phyloP scores from a whole-genome alignment of 2,329 filamentous ascomycete genomes.

The Chrysoporthe puriensis region DNA sequence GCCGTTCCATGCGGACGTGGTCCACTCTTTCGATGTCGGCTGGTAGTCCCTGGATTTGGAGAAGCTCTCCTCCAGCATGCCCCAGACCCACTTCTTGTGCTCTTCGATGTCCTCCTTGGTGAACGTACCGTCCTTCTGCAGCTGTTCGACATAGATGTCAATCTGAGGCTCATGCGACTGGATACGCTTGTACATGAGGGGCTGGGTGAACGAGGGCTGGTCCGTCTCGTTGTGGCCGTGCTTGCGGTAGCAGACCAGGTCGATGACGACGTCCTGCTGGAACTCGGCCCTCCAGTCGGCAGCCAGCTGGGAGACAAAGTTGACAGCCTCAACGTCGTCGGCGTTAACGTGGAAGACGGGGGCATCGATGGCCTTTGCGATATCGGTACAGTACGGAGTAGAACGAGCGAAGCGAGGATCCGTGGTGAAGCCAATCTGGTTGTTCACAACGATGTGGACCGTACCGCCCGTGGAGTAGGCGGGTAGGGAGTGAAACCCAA shows the following conservation, averaged over 20 bases:
- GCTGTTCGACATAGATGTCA: conserved; percentile 88
- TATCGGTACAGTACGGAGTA: conserved; percentile 98
- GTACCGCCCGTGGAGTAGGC: conserved; percentile 97
- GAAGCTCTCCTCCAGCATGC: conserved; percentile 98
- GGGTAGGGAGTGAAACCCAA: conserved; percentile 94
- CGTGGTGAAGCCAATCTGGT: conserved; percentile 99
- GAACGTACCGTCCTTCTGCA: conserved; percentile 90
- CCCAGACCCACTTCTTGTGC: conserved; percentile 99
- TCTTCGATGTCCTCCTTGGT: conserved; percentile 97
- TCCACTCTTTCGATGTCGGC: conserved; percentile 95
- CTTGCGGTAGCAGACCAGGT: conserved; percentile 98
- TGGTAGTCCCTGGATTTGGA: conserved; percentile 97
- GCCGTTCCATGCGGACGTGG: conserved; percentile 97
- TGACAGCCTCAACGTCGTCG: conserved; percentile 96
- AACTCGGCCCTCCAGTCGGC: conserved; percentile 98
- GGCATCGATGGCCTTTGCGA: conserved; percentile 97
- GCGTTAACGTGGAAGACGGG: conserved; percentile 99
- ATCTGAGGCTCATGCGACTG: conserved; percentile 81
- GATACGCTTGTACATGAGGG: conserved; percentile 99
- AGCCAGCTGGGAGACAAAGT: conserved; percentile 96
- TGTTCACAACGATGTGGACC: conserved; percentile 97
- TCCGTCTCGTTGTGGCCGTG: conserved; percentile 99
- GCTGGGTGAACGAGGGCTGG: conserved; percentile 99
- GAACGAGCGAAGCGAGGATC: conserved; percentile 97
- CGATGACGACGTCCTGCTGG: conserved; percentile 97